Evolutionary conservation across 2,329 filamentous ascomycete species (phyloP).

Genomic region (Paecilomyces variotii): DNA sequence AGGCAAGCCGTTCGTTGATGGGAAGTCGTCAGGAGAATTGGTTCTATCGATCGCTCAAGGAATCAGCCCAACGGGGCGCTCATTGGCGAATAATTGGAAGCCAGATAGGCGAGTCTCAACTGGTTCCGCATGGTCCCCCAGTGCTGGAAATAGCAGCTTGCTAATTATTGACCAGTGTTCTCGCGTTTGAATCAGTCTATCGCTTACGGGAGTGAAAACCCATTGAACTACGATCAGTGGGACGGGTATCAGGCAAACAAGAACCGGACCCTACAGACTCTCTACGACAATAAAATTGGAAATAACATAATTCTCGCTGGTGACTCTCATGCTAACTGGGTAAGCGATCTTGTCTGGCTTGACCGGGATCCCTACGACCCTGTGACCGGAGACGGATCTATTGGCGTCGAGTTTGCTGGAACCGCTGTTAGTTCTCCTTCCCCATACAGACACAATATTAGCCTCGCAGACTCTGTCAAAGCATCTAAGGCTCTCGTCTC

Average conservation of each 20-base stretch:
- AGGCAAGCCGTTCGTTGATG: constrained; percentile 62
- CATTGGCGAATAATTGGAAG: constrained; percentile 65
- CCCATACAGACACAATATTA: constrained; percentile 53
- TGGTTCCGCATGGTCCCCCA: constrained; percentile 3
- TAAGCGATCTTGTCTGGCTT: constrained; percentile 52
- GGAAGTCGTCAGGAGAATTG: constrained; percentile 65
- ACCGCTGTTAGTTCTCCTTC: constrained; percentile 57
- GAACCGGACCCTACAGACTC: constrained; percentile 59
- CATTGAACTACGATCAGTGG: constrained; percentile 52
- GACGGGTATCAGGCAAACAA: constrained; percentile 62
- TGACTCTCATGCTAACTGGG: constrained; percentile 62
- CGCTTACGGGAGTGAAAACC: constrained; percentile 14
- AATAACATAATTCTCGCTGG: constrained; percentile 69
- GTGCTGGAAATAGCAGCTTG: neutral
- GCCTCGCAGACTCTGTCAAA: constrained; percentile 44
- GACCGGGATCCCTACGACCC: constrained; percentile 45
- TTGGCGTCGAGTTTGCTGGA: constrained; percentile 60
- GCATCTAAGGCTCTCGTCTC: constrained; percentile 37
- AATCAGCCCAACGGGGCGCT: constrained; percentile 56
- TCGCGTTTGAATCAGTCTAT: constrained; percentile 22
- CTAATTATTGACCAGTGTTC: constrained; percentile 3
- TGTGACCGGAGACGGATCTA: constrained; percentile 45
- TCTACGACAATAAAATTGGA: constrained; percentile 59
- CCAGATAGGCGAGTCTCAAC: constrained; percentile 43
- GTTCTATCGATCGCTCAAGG: constrained; percentile 56